Evolutionary conservation across 352 stramenopile species (phyloP).

Genomic region (Thalassiosira delicatula): DNA sequence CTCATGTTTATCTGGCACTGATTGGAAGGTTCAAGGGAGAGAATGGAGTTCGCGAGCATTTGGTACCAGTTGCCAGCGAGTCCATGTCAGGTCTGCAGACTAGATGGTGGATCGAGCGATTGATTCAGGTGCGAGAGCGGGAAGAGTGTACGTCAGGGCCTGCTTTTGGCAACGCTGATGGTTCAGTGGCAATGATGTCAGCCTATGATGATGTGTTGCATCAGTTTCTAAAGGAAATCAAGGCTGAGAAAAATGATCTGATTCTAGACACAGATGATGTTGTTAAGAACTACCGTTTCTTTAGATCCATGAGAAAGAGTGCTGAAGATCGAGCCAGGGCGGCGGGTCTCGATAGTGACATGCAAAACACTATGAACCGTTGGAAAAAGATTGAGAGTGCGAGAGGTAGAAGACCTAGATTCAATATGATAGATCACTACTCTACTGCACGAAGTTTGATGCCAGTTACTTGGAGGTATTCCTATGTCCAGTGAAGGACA

Average conservation of each 20-base stretch:
- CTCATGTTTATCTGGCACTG: slow-evolving; percentile 15
- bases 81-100: slow-evolving; percentile 35
- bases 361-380: slow-evolving; percentile 36
- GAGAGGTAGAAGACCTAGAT: neutral
- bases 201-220: neutral
- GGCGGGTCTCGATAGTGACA: slow-evolving; percentile 5
- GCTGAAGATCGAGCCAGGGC: slow-evolving; percentile 2
- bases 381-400: slow-evolving; percentile 28
- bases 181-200: neutral
- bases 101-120: slow-evolving; percentile 50
- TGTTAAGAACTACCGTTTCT: slow-evolving; percentile 2
- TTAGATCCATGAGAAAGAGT: slow-evolving; percentile 17
- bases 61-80: slow-evolving; percentile 29
- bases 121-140: neutral
- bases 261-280: slow-evolving; percentile 15
- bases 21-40: slow-evolving; percentile 54
- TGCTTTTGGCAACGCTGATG: slow-evolving; percentile 7
- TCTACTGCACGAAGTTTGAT: slow-evolving; percentile 20
- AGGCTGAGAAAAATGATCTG: neutral
- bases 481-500: slow-evolving; percentile 24
- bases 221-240: neutral
- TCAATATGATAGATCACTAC: slow-evolving; percentile 32
- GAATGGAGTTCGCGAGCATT: slow-evolving; percentile 14
- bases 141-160: neutral
- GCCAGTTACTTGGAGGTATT: slow-evolving; percentile 29